Evolutionary conservation across 1,139 yeast genomes (phyloP).

Genomic region (Hansenula lynferdii): DNA sequence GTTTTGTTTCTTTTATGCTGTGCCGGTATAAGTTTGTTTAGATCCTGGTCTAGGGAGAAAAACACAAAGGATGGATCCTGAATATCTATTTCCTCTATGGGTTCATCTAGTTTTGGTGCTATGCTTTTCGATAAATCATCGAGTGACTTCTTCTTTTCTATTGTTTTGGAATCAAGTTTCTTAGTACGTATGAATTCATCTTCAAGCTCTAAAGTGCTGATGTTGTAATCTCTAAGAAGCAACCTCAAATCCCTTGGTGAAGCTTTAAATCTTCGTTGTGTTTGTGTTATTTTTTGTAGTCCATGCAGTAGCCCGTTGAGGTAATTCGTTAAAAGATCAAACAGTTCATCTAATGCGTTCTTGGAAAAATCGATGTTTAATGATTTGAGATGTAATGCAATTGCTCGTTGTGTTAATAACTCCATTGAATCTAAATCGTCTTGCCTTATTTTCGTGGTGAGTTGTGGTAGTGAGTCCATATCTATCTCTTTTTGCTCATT

Average conservation of each 20-base stretch:
- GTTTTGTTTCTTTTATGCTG: conserved; percentile 43
- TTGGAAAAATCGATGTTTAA: conserved; percentile 33
- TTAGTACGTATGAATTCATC: conserved; percentile 31
- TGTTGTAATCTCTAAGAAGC: conserved; percentile 39
- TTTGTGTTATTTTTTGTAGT: conserved; percentile 49
- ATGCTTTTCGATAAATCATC: conserved; percentile 10
- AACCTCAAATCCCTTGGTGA: conserved; percentile 53
- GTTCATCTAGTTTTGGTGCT: conserved; percentile 8
- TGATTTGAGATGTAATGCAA: conserved; percentile 34
- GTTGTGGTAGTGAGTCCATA: conserved; percentile 1
- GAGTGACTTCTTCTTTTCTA: conserved; percentile 8
- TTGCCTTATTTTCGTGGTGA: neutral
- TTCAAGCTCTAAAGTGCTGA: conserved; percentile 42
- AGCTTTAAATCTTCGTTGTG: conserved; percentile 66
- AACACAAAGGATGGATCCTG: conserved; percentile 36
- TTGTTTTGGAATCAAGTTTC: conserved; percentile 13
- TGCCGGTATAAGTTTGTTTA: conserved; percentile 51
- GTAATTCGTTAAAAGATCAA: conserved; percentile 45
- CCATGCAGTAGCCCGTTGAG: conserved; percentile 42
- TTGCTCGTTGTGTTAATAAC: conserved; percentile 20
- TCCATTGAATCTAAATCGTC: conserved; percentile 17
- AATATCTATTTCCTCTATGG: conserved; percentile 17
- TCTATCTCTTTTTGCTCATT: neutral
- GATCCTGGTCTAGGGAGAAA: conserved; percentile 46
- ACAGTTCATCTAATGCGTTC: conserved; percentile 42